Evolutionary conservation across 2,329 filamentous ascomycete species (phyloP).

Genomic region (Epichloe gansuensis): DNA sequence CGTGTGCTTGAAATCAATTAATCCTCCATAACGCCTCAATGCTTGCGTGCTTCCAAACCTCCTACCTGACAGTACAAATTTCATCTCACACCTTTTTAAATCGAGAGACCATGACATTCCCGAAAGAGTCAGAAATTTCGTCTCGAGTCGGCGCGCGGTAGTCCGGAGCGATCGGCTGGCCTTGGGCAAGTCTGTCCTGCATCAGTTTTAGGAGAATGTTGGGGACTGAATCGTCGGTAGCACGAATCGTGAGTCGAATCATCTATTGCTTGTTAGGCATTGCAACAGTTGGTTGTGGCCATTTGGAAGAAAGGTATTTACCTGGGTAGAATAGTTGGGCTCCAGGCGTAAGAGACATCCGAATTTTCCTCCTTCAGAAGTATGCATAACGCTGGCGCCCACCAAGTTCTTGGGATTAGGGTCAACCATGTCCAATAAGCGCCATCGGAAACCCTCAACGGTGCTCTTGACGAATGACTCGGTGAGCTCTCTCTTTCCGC

Average conservation of each 20-base stretch:
- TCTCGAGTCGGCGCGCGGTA: slow-evolving; percentile 28
- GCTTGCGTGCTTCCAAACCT: slow-evolving; percentile 18
- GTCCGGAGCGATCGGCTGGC: slow-evolving; percentile 31
- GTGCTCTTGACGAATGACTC: slow-evolving; percentile 58
- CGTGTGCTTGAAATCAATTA: background rate
- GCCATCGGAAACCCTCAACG: slow-evolving; percentile 82
- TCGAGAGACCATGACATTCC: slow-evolving; percentile 41
- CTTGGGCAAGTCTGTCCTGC: slow-evolving; percentile 64
- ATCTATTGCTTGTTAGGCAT: slow-evolving; percentile 45
- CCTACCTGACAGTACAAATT: background rate
- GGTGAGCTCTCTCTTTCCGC: slow-evolving; percentile 48
- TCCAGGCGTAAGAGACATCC: slow-evolving; percentile 88
- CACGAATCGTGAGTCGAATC: slow-evolving; percentile 86
- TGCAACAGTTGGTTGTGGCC: background rate
- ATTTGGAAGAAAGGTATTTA: slow-evolving; percentile 32
- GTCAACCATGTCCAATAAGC: slow-evolving; percentile 72
- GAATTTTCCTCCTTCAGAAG: slow-evolving; percentile 74
- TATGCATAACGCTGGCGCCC: slow-evolving; percentile 78
- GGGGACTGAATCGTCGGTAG: slow-evolving; percentile 84
- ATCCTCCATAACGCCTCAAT: slow-evolving; percentile 18
- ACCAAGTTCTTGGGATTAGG: slow-evolving; percentile 91
- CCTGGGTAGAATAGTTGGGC: slow-evolving; percentile 85
- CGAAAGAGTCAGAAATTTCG: slow-evolving; percentile 44
- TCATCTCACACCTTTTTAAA: background rate
- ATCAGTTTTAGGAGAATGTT: slow-evolving; percentile 70